Evolutionary conservation across 352 stramenopile species (phyloP), one percentile per base, ranked within the genome.

Genomic region (Pythium sp.): DNA sequence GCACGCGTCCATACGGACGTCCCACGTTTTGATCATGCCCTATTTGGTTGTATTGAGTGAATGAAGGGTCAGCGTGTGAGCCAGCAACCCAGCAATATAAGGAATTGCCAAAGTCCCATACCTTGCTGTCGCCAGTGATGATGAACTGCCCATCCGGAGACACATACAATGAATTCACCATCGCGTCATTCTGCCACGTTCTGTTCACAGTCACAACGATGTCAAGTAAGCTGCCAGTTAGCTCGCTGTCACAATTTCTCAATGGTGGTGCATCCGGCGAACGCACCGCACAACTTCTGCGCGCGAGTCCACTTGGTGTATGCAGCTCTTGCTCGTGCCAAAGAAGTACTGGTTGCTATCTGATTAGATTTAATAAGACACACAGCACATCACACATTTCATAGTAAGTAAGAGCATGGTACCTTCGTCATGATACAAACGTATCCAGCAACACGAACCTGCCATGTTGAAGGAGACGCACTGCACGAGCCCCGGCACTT

Each of bases 1-100:
- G 71, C 83, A 93, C 24, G 75, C 58, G 64, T 92, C 81, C 81
- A 90, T 94, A 22, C 89, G 87, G 53, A 95, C 74, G 56, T 97
- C 89, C 85, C 86, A 95, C 5, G 87, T 94, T 71, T 94, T 94
- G 66, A 97, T 81, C 77, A 92, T 87, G 32, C 89, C 87, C 78
- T 91, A 47, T 30, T 26, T 3, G 20, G 24, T 36, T 24, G 30
- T 9, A 24, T 36, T 36, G 26, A 8, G 11, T 14, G 26, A 2
- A n/a, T 12, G 43, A 51, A 51, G 7, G 43, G 43, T 51, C 43
- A 51, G 43, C 15, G 6, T 15, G 43, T 22, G 9, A 49, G 18
- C 18, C 43, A 49, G 43, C 18, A n/a, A 20, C 2, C 8, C 11
- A 57, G 49, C 12, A 28, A 57, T 58, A 12, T 15, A 58, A 38